Percentiles rank a stretch among this genome's conserved stretches.
Evolutionary conservation across 805 yeast genomes (phyloP).

Genomic region (Wickerhamiella allomyrinae): DNA sequence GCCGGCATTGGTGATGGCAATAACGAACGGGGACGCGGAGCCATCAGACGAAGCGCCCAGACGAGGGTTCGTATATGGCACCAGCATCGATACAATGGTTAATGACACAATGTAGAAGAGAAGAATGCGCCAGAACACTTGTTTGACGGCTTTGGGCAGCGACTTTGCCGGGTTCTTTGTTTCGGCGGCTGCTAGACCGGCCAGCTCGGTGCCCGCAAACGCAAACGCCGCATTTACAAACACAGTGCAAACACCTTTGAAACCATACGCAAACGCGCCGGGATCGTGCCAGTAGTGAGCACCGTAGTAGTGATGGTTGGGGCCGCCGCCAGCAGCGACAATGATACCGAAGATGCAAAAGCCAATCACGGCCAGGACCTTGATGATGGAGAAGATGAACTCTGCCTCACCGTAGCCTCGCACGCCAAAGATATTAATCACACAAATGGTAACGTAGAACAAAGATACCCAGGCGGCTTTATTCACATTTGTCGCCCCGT

Average conservation of each 20-base stretch:
- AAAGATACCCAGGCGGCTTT: slow-evolving; percentile 39
- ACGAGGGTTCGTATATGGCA: slow-evolving; percentile 39
- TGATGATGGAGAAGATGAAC: slow-evolving; percentile 38
- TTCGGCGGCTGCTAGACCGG: slow-evolving; percentile 65
- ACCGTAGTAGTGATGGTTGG: slow-evolving; percentile 40
- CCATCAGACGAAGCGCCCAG: slow-evolving; percentile 38
- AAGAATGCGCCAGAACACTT: slow-evolving; percentile 66
- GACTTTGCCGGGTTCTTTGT: slow-evolving; percentile 49
- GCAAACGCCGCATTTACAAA: slow-evolving; percentile 60
- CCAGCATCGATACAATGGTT: slow-evolving; percentile 45
- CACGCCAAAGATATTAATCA: slow-evolving; percentile 37
- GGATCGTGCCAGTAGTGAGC: slow-evolving; percentile 45
- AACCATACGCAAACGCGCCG: slow-evolving; percentile 44
- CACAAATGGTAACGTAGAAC: slow-evolving; percentile 35
- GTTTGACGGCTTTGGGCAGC: slow-evolving; percentile 60
- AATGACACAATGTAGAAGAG: slow-evolving; percentile 44
- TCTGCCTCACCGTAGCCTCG: slow-evolving; percentile 49
- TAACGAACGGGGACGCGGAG: slow-evolving; percentile 64
- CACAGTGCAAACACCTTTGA: slow-evolving; percentile 47
- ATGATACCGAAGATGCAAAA: slow-evolving; percentile 44
- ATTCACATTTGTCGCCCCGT: slow-evolving; percentile 45
- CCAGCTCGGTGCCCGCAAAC: slow-evolving; percentile 62
- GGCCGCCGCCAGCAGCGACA: slow-evolving; percentile 46
- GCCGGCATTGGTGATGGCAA: slow-evolving; percentile 52
- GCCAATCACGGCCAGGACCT: slow-evolving; percentile 41